Evolutionary conservation across 495 filamentous ascomycete species (phyloP).

Genomic region (Cladorrhinum samala): DNA sequence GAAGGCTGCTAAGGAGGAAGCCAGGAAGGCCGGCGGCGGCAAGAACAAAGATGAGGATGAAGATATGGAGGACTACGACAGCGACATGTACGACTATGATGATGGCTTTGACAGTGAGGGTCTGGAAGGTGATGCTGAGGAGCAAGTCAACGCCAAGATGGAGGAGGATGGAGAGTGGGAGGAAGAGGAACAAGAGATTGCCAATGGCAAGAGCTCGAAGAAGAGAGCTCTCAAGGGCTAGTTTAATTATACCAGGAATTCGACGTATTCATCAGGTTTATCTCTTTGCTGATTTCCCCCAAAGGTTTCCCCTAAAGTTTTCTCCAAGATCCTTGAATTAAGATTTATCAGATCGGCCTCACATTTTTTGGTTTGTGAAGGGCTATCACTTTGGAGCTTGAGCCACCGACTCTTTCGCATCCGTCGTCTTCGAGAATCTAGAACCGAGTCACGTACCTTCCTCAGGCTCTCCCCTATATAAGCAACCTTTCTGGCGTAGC

Average conservation of each 20-base stretch:
- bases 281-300: too few species aligned
- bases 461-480: too few species aligned
- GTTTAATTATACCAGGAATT: background rate
- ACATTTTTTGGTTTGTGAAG: too few species aligned
- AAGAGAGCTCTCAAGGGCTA: conserved; percentile 15
- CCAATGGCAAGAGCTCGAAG: conserved; percentile 14
- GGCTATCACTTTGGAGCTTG: too few species aligned
- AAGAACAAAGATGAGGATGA: conserved; percentile 55
- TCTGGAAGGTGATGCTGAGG: conserved; percentile 53
- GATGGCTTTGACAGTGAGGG: conserved; percentile 49
- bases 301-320: background rate
- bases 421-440: too few species aligned
- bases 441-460: too few species aligned
- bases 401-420: too few species aligned
- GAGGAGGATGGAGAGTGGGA: conserved; percentile 50
- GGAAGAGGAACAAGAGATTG: conserved; percentile 45
- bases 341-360: too few species aligned
- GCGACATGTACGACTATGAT: conserved; percentile 48
- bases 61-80: conserved; percentile 50
- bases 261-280: too few species aligned
- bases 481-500: too few species aligned
- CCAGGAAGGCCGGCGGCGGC: conserved; percentile 43
- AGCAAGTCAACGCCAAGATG: conserved; percentile 48
- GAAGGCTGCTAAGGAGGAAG: conserved; percentile 48
- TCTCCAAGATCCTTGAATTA: too few species aligned